A percentile compares a stretch with the other conserved stretches of the same genome.
phyloP scores from a whole-genome alignment of 257 asterid genomes.

The Solanum bulbocastanum region DNA sequence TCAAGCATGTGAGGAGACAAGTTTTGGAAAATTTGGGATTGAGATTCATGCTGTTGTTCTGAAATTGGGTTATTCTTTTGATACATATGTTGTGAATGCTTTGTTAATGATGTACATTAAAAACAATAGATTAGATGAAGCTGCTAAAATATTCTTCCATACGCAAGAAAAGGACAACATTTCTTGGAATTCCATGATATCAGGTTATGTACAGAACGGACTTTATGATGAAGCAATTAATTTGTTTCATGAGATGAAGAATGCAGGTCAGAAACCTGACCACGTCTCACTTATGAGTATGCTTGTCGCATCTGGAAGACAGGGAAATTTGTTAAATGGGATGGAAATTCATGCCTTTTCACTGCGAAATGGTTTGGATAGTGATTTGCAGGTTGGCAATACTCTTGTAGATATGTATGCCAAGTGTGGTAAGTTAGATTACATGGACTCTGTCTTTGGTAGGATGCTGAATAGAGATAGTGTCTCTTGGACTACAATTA shows the following conservation, averaged over 20 bases:
- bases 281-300: slow-evolving; percentile 45
- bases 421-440: slow-evolving; percentile 61
- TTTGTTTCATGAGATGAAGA: slow-evolving; percentile 34
- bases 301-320: slow-evolving; percentile 67
- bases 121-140: slow-evolving; percentile 42
- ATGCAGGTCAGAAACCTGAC: slow-evolving; percentile 37
- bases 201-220: slow-evolving; percentile 56
- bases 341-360: slow-evolving; percentile 70
- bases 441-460: slow-evolving; percentile 38
- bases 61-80: slow-evolving; percentile 29
- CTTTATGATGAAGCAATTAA: slow-evolving; percentile 30
- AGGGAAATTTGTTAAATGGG: slow-evolving; percentile 41
- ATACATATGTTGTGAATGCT: slow-evolving; percentile 52
- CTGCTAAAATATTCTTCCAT: slow-evolving; percentile 33
- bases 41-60: slow-evolving; percentile 43
- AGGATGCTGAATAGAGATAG: slow-evolving; percentile 44
- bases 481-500: slow-evolving; percentile 67
- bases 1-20: slow-evolving; percentile 49
- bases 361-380: slow-evolving; percentile 45
- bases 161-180: slow-evolving; percentile 44
- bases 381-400: slow-evolving; percentile 55
- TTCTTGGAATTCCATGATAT: slow-evolving; percentile 77
- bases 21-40: slow-evolving; percentile 29
- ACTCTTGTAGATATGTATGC: slow-evolving; percentile 78
- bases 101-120: slow-evolving; percentile 59